phyloP scores from a whole-genome alignment of 2,329 filamentous ascomycete species.

The Sporothrix curviconia region DNA sequence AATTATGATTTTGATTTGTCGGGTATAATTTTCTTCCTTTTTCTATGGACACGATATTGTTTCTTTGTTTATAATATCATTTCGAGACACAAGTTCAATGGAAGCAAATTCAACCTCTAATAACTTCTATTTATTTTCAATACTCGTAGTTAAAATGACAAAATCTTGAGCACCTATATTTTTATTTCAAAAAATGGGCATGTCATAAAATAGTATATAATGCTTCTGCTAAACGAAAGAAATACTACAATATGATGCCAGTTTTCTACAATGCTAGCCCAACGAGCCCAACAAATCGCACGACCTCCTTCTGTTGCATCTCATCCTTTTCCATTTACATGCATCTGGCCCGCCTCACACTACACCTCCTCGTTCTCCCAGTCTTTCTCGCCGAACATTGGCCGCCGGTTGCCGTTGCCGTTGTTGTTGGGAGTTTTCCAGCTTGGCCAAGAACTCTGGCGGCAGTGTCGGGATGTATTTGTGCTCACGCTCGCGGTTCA shows the following conservation, averaged over 20 bases:
- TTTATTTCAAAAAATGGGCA: too few relatives aligned
- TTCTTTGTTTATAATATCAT: too few relatives aligned
- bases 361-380: constrained; percentile 61
- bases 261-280: constrained; percentile 8
- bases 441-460: constrained; percentile 81
- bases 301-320: not conserved
- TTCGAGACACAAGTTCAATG: too few relatives aligned
- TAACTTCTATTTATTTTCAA: too few relatives aligned
- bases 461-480: constrained; percentile 96
- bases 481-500: constrained; percentile 83
- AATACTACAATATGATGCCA: not conserved
- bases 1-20: not conserved
- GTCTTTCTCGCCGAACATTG: constrained; percentile 57
- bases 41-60: too few relatives aligned
- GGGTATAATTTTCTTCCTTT: not conserved
- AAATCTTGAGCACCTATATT: too few relatives aligned
- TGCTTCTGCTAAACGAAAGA: not conserved
- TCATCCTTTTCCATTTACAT: not conserved
- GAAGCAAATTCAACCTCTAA: too few relatives aligned
- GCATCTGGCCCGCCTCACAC: not conserved
- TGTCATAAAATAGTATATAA: too few relatives aligned
- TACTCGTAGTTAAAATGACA: too few relatives aligned
- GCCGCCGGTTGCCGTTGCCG: constrained; percentile 37
- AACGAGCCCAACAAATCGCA: not conserved
- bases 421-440: constrained; percentile 58